Evolutionary conservation across 371 early-diverging fungal species (phyloP).

Genomic region (Synchytrium microbalum): DNA sequence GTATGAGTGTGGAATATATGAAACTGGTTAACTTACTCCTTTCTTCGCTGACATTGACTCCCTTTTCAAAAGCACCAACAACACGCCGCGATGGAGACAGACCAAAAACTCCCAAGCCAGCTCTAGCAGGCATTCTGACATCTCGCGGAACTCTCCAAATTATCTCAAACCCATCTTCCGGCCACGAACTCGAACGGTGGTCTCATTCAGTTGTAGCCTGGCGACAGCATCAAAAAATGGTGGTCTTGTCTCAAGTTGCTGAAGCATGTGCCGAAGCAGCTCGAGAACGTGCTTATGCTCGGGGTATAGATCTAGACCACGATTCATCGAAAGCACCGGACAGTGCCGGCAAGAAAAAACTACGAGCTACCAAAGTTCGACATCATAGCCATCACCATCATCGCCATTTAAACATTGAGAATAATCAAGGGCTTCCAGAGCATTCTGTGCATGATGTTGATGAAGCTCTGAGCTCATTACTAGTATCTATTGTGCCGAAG

Average conservation of each 20-base stretch:
- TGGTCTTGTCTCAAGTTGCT: neutral
- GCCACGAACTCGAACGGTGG: neutral
- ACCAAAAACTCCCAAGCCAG: neutral
- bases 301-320: neutral
- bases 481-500: neutral
- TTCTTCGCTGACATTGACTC: no score
- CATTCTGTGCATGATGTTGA: neutral
- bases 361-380: neutral
- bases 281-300: neutral
- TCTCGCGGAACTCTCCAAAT: neutral
- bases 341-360: neutral
- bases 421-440: neutral
- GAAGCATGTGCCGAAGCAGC: neutral
- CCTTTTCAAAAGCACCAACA: no score
- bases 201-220: neutral
- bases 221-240: constrained; percentile 1
- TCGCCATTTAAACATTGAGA: neutral
- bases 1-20: neutral
- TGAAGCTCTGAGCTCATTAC: neutral
- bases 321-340: neutral
- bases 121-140: neutral
- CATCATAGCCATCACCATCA: neutral
- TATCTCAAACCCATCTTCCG: neutral
- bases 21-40: no score
- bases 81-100: no score